A percentile compares a stretch with the other conserved stretches of the same genome.
Conservation (phyloP, 371 early-diverging fungal genomes). For the Mucor velutinosus region DNA sequence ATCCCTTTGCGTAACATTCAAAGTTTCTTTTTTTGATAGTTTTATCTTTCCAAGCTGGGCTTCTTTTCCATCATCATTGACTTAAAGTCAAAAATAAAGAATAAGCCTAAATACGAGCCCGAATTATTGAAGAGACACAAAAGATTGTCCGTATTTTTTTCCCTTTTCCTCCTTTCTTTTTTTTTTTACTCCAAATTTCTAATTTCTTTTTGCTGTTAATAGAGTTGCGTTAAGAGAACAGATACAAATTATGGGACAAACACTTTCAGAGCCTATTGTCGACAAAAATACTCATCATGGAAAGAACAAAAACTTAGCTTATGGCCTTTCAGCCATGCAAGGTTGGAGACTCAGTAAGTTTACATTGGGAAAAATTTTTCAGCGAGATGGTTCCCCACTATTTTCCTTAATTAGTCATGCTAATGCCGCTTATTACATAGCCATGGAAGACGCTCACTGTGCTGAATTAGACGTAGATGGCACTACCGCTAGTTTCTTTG, state of each 20-base stretch:
- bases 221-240: not conserved
- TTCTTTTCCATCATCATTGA: not conserved
- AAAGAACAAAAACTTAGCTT: constrained; percentile 72
- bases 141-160: not conserved
- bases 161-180: not conserved
- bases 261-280: constrained; percentile 91
- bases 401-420: constrained; percentile 1
- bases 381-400: not conserved
- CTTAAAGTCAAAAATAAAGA: not conserved
- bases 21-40: not conserved
- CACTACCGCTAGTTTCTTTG: constrained; percentile 80
- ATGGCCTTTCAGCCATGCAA: constrained; percentile 94
- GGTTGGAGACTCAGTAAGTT: constrained; percentile 95
- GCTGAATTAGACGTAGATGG: constrained; percentile 73
- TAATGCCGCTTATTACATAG: constrained; percentile 35
- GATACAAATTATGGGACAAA: constrained; percentile 84
- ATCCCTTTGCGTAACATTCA: not conserved
- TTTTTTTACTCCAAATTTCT: not conserved
- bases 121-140: not conserved
- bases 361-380: not conserved
- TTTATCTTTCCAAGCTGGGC: not conserved
- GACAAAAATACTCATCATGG: constrained; percentile 81
- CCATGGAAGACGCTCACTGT: constrained; percentile 98
- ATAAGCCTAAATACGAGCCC: not conserved
- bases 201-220: not conserved